Percentiles rank a stretch among this genome's conserved stretches.
These are phyloP conservation scores for Ganoderma meredithae DNA, from an alignment of 1,284 basidiomycete species.

Conservation along the genomic window DNA sequence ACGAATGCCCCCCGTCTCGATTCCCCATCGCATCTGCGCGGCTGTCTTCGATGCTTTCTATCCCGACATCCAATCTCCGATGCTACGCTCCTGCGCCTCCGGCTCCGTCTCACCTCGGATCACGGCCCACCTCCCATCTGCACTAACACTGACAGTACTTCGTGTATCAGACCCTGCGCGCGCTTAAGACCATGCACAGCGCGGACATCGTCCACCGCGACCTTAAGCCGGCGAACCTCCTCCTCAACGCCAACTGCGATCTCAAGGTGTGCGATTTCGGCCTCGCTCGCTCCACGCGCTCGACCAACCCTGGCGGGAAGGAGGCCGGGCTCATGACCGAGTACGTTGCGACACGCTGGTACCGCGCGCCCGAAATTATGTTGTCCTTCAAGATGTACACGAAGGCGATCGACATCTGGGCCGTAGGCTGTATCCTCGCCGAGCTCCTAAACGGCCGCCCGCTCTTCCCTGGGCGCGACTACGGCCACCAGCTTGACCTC, in stretches of 20 bases:
- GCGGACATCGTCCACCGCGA: conserved; percentile 86
- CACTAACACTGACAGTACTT: conserved; percentile 58
- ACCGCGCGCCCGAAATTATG: conserved; percentile 90
- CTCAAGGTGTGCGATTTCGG: conserved; percentile 90
- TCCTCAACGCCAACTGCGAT: conserved; percentile 88
- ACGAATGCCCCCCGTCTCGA: conserved; percentile 15
- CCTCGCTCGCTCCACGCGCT: conserved; percentile 73
- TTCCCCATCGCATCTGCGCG: not conserved
- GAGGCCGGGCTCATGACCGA: conserved; percentile 83
- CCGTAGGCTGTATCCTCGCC: conserved; percentile 89
- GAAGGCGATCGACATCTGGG: conserved; percentile 86
- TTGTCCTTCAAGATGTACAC: conserved; percentile 89
- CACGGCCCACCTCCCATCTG: not conserved
- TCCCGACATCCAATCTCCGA: conserved; percentile 1
- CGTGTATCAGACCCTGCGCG: conserved; percentile 79
- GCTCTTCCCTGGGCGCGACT: conserved; percentile 89
- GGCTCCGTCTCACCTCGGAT: not conserved
- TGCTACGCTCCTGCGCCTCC: not conserved
- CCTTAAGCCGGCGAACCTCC: conserved; percentile 83
- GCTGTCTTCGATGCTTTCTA: not conserved
- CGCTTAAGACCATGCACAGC: conserved; percentile 84
- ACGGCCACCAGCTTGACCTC: conserved; percentile 85
- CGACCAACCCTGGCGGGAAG: conserved; percentile 68
- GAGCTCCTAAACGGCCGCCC: conserved; percentile 85
- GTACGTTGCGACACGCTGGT: conserved; percentile 89